Base-by-base conservation (phyloP, 805 yeast genomes). In the Kockiozyma suomiensis region DNA sequence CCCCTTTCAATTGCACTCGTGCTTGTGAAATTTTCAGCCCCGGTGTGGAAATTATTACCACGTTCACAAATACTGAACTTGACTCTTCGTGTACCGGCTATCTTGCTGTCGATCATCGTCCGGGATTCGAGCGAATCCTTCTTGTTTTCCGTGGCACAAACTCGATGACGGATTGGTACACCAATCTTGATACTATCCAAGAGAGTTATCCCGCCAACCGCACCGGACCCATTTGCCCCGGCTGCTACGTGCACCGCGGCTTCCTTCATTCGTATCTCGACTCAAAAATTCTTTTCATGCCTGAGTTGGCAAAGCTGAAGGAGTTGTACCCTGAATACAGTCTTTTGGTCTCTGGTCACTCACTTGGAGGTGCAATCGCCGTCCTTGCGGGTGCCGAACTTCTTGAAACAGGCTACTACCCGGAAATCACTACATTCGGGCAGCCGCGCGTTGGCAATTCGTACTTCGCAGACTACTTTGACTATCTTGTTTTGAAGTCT, bases 311-410 rank as follows among this genome's bases (percentile, higher is more conserved):
- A 32, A 35, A 56, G 17, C 64, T 73, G 8, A 72, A 68, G 6
- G 73, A 70, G 10, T 67, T 74, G 19, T 73, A 79, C 67, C 81
- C 84, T 0, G 79, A 77, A 25, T 86, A 84, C 69, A 70, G 76
- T 21, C 59, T 87, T 3, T 77, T 81, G 1, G 77, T 86, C 1
- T 75, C 85, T 0, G 96, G 96, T 0, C 96, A 89, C 72, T 88
- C 94, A 0, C 72, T 88, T 43, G 92, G 91, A 2, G 96, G 86
- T 5, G 91, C 92, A 0, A 71, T 86, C 53, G 86, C 91, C 1
- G 73, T 78, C 3, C 72, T 88, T 35, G 79, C 82, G 7, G 93
- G 87, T 0, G 76, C 84, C 23, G 94, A 88, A 67, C 76, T 85
- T 49, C 73, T 79, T 56, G 67, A 82, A 17, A 62, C 81, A 68